Evolutionary conservation across 2,329 filamentous ascomycete species (phyloP).

Genomic region (Ceratocystis variospora): DNA sequence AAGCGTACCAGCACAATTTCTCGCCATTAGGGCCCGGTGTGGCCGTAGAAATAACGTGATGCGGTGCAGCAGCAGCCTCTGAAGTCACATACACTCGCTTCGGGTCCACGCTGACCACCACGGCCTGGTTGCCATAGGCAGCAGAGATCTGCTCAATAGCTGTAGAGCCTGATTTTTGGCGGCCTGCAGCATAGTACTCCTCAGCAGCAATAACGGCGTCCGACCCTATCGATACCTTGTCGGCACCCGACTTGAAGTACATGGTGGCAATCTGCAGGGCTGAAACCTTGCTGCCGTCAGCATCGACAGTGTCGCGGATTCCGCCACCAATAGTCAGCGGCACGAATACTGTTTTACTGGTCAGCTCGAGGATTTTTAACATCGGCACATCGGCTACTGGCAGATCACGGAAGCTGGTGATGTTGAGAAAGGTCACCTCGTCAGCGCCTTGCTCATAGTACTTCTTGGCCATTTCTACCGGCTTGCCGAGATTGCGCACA

Average conservation of each 20-base stretch:
- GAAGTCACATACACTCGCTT: constrained; percentile 77
- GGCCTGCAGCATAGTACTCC: constrained; percentile 63
- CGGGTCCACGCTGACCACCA: constrained; percentile 90
- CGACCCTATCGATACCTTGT: constrained; percentile 94
- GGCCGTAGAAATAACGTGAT: constrained; percentile 56
- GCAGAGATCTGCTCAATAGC: constrained; percentile 90
- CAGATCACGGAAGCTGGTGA: constrained; percentile 93
- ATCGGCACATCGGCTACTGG: constrained; percentile 86
- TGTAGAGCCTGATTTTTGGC: constrained; percentile 61
- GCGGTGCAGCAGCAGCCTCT: constrained; percentile 50
- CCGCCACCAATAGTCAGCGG: constrained; percentile 91
- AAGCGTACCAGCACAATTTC: constrained; percentile 86
- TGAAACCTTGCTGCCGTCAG: constrained; percentile 71
- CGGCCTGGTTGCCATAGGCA: constrained; percentile 91
- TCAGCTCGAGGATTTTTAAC: constrained; percentile 79
- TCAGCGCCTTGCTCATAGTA: constrained; percentile 97
- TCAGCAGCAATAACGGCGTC: constrained; percentile 90
- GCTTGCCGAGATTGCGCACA: constrained; percentile 91
- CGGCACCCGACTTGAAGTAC: constrained; percentile 94
- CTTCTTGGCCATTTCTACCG: constrained; percentile 79
- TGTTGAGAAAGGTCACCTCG: constrained; percentile 95
- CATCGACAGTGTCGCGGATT: constrained; percentile 83
- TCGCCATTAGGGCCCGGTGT: constrained; percentile 63
- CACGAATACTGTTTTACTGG: constrained; percentile 86
- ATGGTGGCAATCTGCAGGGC: constrained; percentile 87